Conservation (phyloP, 2,329 filamentous ascomycete species). For the Ceratocystis huliohia region DNA sequence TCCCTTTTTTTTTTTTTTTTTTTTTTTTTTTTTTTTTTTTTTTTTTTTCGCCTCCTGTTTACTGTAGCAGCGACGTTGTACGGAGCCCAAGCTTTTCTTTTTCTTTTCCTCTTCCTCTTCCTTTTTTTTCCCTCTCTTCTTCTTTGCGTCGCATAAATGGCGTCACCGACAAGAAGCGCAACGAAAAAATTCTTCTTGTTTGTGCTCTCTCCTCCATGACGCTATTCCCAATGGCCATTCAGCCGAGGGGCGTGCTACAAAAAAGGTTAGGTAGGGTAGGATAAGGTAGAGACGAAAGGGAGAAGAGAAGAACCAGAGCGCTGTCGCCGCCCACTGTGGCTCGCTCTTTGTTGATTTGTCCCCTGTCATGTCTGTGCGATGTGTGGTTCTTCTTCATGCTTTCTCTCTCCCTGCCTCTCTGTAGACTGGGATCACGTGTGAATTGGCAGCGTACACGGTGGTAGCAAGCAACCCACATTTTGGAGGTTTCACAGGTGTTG, state of each 20-base stretch:
- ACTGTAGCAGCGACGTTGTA: no score
- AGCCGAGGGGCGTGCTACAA: neutral
- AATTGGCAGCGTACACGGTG: neutral
- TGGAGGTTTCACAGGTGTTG: no score
- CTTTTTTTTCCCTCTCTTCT: neutral
- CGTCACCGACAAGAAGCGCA: neutral
- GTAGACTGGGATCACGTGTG: neutral
- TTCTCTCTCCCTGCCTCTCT: neutral
- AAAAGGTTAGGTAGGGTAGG: neutral
- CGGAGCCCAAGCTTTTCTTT: neutral
- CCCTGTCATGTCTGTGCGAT: neutral
- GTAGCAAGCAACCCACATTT: no score
- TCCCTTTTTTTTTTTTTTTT: no score
- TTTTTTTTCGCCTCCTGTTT: no score
- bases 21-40: no score
- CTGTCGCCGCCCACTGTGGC: constrained; percentile 1
- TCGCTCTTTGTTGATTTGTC: neutral
- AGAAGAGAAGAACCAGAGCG: neutral
- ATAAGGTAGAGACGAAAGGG: constrained; percentile 3
- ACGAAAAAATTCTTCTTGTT: neutral
- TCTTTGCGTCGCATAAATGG: neutral
- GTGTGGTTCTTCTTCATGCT: neutral
- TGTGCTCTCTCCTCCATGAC: neutral
- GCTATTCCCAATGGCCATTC: neutral
- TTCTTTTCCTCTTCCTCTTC: neutral